A percentile compares a stretch with the other conserved stretches of the same genome.
Evolutionary conservation across 2,329 filamentous ascomycete genomes (phyloP).

Genomic region (Fusarium setosum): DNA sequence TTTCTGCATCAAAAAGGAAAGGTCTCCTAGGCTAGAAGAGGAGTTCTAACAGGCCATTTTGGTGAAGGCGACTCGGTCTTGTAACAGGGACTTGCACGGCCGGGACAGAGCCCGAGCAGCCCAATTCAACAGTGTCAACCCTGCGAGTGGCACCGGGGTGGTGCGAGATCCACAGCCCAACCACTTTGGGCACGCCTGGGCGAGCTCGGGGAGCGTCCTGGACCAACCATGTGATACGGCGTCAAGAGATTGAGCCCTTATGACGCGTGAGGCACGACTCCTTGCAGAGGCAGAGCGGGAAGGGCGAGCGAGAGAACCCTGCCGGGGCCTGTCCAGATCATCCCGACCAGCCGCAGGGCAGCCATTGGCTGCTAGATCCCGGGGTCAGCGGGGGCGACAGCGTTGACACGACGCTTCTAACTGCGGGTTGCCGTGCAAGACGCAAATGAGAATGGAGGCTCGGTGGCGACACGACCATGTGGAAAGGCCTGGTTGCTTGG

Average conservation of each 20-base stretch:
- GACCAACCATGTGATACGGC: conserved; percentile 26
- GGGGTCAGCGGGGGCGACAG: conserved; percentile 15
- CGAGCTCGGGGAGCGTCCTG: conserved; percentile 16
- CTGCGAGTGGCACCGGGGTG: conserved; percentile 31
- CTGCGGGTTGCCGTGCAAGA: neutral
- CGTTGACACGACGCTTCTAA: neutral
- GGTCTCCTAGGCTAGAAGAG: conserved; percentile 2
- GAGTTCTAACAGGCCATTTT: conserved; percentile 15
- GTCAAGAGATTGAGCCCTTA: conserved; percentile 7
- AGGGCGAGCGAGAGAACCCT: neutral
- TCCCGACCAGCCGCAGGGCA: conserved; percentile 18
- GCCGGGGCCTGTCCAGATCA: neutral
- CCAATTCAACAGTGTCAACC: conserved; percentile 39
- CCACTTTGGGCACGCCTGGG: conserved; percentile 33
- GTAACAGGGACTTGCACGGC: conserved; percentile 23
- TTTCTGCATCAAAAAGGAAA: conserved; percentile 7
- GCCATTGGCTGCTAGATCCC: conserved; percentile 25
- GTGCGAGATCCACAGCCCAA: conserved; percentile 43
- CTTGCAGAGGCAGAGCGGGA: conserved; percentile 24
- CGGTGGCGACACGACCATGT: conserved; percentile 33
- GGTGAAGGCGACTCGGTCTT: conserved; percentile 21
- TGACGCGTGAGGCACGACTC: conserved; percentile 22
- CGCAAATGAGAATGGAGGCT: conserved; percentile 2
- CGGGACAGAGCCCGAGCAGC: conserved; percentile 36
- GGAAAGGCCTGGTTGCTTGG: conserved; percentile 36